Evolutionary conservation across 2,329 filamentous ascomycete species (phyloP).

Genomic region (Tolypocladium ovalisporum): DNA sequence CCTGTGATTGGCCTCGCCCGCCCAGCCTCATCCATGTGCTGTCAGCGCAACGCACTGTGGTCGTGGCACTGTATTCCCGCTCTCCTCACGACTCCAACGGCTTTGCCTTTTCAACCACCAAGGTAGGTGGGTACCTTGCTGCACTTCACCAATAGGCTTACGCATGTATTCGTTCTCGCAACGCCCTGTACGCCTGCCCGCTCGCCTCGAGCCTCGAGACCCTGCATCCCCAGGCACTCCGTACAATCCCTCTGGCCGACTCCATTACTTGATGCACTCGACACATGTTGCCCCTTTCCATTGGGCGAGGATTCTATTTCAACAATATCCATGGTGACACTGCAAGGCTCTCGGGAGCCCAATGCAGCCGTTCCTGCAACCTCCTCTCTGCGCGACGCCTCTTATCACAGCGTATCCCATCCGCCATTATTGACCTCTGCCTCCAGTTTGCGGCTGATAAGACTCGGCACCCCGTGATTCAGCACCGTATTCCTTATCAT

Average conservation of each 20-base stretch:
- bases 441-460: slow-evolving; percentile 83
- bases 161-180: too few species aligned
- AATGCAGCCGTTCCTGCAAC: neutral
- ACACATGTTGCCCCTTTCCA: neutral
- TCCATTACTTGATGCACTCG: neutral
- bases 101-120: too few species aligned
- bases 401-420: slow-evolving; percentile 61
- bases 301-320: neutral
- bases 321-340: neutral
- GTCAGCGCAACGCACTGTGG: neutral
- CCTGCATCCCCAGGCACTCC: too few species aligned
- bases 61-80: neutral
- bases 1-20: neutral
- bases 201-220: too few species aligned
- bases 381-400: neutral
- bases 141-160: too few species aligned
- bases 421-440: slow-evolving; percentile 94
- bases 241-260: too few species aligned
- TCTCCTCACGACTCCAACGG: too few species aligned
- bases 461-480: slow-evolving; percentile 73
- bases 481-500: slow-evolving; percentile 81
- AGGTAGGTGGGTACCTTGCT: too few species aligned
- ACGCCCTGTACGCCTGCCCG: neutral
- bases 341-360: neutral
- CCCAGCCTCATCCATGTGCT: neutral